Conservation (phyloP, 345 rosid genomes). For the Boechera stricta region DNA sequence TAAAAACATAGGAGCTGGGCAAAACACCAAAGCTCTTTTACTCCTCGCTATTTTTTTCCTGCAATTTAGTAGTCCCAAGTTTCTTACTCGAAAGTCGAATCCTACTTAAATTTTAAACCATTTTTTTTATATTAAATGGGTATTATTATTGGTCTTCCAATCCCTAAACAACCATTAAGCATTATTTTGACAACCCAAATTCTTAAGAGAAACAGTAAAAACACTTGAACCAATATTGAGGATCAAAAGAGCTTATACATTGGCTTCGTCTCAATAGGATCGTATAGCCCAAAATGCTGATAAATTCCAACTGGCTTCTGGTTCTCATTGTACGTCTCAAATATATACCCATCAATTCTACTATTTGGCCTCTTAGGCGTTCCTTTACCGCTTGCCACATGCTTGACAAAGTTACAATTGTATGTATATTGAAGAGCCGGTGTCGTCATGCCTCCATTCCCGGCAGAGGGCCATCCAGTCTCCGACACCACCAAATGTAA, state of each 20-base stretch:
- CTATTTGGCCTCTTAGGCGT: slow-evolving; percentile 7
- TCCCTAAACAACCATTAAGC: neutral
- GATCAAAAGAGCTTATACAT: neutral
- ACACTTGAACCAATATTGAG: neutral
- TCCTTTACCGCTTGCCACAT: slow-evolving; percentile 8
- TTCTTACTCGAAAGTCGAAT: neutral
- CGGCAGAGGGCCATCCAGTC: neutral
- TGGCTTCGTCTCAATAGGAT: neutral
- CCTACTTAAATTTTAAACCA: neutral
- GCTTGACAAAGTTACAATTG: neutral
- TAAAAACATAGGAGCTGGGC: neutral
- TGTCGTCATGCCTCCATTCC: neutral
- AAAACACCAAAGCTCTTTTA: neutral
- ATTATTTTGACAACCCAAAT: neutral
- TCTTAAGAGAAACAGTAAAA: neutral
- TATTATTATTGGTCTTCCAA: neutral
- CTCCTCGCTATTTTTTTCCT: neutral
- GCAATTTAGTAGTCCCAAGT: neutral
- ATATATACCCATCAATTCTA: slow-evolving; percentile 1
- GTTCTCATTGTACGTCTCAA: neutral
- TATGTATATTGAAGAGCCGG: slow-evolving; percentile 1
- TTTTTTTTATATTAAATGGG: neutral
- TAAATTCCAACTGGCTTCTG: slow-evolving; percentile 6
- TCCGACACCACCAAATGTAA: too few relatives aligned
- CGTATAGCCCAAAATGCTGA: slow-evolving; percentile 3